Base-by-base conservation (phyloP, 805 yeast species). In the Kockiozyma suomiensis region DNA sequence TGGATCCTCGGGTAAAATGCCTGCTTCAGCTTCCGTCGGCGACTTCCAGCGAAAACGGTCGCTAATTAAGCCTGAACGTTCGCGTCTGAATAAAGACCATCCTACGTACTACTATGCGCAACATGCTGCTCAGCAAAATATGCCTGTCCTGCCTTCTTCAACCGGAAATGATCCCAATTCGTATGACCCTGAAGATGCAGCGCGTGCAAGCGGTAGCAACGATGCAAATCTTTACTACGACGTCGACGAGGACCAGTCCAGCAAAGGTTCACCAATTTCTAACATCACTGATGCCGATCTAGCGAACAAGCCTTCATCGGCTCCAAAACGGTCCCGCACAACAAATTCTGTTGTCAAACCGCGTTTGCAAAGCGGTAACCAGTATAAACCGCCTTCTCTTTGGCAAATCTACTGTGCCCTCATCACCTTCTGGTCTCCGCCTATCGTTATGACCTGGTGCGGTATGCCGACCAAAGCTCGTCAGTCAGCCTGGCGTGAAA, bases 401-500 rank as follows among this genome's bases (percentile, higher is more conserved):
- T 94, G 99, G 99, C 82, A 83, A 66, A 75, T 85, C 0, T 94
- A 90, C 75, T 91, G 97, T 72, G 83, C 84, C 66, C 68, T 82
- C 7, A 76, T 94, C 37, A 92, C 99, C 0, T 90, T 90, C 73
- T 93, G 97, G 94, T 96, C 96, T 2, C 96, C 97, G 0, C 82
- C 87, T 2, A 86, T 91, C 0, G 64, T 90, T 35, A 75, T 91
- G 68, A 76, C 76, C 46, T 73, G 88, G 46, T 87, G 84, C 74
- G 98, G 98, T 2, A 81, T 93, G 81, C 81, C 82, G 35, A 84
- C 87, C 21, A 83, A 84, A 66, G 92, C 85, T 46, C 83, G 96
- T 61, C 97, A 92, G 72, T 84, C 85, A 78, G 98, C 98, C 0
- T 94, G 99, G 99, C 82, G 99, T 70, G 99, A 94, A 70, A 93